Percentiles rank a stretch among this genome's conserved stretches.
These are phyloP conservation scores for Aspergillus sp. DNA, from an alignment of 2,329 filamentous ascomycete genomes.

Conservation along the genomic window DNA sequence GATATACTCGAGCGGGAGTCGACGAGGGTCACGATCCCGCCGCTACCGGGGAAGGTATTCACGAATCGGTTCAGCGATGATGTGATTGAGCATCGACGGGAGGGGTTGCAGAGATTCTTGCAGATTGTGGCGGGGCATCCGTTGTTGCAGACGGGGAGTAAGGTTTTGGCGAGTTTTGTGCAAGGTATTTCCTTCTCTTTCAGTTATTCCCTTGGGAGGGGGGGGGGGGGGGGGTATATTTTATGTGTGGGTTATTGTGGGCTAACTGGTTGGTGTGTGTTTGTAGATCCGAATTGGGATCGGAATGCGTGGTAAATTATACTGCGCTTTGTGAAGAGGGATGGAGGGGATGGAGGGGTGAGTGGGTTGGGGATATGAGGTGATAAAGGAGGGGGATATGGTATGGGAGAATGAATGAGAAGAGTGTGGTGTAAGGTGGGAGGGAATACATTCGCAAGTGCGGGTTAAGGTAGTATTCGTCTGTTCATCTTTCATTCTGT, in stretches of 20 bases:
- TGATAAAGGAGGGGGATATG: neutral
- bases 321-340: too few species aligned
- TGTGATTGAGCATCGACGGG: slow-evolving; percentile 91
- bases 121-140: slow-evolving; percentile 98
- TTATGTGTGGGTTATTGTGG: too few species aligned
- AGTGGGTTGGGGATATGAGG: neutral
- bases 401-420: neutral
- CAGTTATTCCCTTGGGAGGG: too few species aligned
- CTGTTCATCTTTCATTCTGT: too few species aligned
- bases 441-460: too few species aligned
- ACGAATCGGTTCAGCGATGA: slow-evolving; percentile 98
- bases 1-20: slow-evolving; percentile 96
- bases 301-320: slow-evolving; percentile 78
- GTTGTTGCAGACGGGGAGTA: slow-evolving; percentile 93
- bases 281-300: slow-evolving; percentile 69
- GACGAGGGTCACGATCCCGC: slow-evolving; percentile 91
- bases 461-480: too few species aligned
- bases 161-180: slow-evolving; percentile 93
- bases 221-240: too few species aligned
- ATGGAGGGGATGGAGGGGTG: too few species aligned
- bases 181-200: slow-evolving; percentile 66
- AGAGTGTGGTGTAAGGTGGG: too few species aligned
- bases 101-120: slow-evolving; percentile 90
- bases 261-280: neutral
- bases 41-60: slow-evolving; percentile 94